These are phyloP conservation scores for Aspergillus sp. DNA, from an alignment of 2,329 filamentous ascomycete species.

Conservation along the genomic window DNA sequence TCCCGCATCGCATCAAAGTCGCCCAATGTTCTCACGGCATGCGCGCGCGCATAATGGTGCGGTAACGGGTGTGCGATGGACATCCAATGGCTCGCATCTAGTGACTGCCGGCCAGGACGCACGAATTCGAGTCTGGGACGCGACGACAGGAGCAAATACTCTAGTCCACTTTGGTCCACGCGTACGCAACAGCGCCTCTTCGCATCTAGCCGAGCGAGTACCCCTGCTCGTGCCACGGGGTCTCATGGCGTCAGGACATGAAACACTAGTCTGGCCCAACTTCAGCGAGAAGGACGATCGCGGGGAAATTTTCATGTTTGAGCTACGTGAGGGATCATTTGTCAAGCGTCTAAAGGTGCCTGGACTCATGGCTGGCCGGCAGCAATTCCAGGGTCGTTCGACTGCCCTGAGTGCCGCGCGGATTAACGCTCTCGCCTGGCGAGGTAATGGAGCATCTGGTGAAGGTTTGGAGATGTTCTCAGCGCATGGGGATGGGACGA, in stretches of 20 bases:
- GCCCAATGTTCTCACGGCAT: constrained; percentile 39
- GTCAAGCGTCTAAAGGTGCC: constrained; percentile 64
- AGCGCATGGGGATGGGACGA: constrained; percentile 75
- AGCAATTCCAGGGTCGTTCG: constrained; percentile 33
- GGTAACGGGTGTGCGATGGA: constrained; percentile 82
- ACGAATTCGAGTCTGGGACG: constrained; percentile 80
- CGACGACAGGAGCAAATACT: constrained; percentile 72
- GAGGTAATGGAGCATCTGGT: constrained; percentile 52
- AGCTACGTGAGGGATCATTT: constrained; percentile 69
- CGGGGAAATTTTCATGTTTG: constrained; percentile 67
- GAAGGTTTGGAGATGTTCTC: constrained; percentile 68
- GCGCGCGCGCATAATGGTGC: constrained; percentile 67
- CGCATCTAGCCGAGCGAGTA: constrained; percentile 53
- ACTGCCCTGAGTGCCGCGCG: constrained; percentile 51
- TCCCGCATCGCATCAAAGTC: constrained; percentile 19
- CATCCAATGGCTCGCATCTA: constrained; percentile 67
- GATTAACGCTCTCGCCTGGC: constrained; percentile 71
- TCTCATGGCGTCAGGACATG: constrained; percentile 50
- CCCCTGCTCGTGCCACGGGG: constrained; percentile 59
- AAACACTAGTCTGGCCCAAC: constrained; percentile 75
- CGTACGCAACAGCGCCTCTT: constrained; percentile 60
- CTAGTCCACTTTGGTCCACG: constrained; percentile 80
- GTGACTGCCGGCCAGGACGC: constrained; percentile 78
- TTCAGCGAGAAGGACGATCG: constrained; percentile 59
- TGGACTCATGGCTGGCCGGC: constrained; percentile 41